These are phyloP conservation scores for Lodderomyces margitis DNA, from an alignment of 1,139 yeast genomes.

Conservation along the genomic window DNA sequence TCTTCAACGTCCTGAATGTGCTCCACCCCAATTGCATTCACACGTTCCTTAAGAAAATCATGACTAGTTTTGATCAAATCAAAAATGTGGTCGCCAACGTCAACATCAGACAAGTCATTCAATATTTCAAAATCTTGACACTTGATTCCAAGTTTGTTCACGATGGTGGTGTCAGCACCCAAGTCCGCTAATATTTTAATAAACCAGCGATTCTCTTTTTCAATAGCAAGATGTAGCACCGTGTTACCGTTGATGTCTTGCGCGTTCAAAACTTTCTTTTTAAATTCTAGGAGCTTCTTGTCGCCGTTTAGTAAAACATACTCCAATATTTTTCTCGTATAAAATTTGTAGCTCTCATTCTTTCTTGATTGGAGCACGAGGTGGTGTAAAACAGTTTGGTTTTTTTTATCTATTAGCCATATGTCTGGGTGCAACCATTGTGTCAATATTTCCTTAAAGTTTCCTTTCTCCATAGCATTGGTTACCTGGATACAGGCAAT, in stretches of 20 bases:
- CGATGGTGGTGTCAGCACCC: conserved; percentile 77
- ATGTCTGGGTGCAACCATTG: conserved; percentile 40
- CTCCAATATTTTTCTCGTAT: conserved; percentile 72
- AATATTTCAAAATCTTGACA: conserved; percentile 82
- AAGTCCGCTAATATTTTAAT: conserved; percentile 78
- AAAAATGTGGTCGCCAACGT: conserved; percentile 28
- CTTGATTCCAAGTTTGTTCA: conserved; percentile 81
- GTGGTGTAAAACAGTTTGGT: conserved; percentile 39
- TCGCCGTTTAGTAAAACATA: conserved; percentile 63
- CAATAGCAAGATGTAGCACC: conserved; percentile 84
- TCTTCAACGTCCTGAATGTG: conserved; percentile 22
- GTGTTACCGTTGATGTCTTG: conserved; percentile 86
- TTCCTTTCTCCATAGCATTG: conserved; percentile 47
- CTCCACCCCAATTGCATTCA: conserved; percentile 27
- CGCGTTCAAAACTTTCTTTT: conserved; percentile 65
- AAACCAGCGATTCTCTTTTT: conserved; percentile 79
- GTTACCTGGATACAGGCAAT: conserved; percentile 43
- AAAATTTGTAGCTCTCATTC: conserved; percentile 52
- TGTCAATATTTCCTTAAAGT: conserved; percentile 32
- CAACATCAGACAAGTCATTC: conserved; percentile 29
- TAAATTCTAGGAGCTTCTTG: conserved; percentile 57
- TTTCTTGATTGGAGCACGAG: conserved; percentile 30
- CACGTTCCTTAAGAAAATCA: conserved; percentile 25
- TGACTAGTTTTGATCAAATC: conserved; percentile 37
- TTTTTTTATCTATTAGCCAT: conserved; percentile 35